Evolutionary conservation across 306 rosid species (phyloP).

Genomic region (Trifolium pratense): DNA sequence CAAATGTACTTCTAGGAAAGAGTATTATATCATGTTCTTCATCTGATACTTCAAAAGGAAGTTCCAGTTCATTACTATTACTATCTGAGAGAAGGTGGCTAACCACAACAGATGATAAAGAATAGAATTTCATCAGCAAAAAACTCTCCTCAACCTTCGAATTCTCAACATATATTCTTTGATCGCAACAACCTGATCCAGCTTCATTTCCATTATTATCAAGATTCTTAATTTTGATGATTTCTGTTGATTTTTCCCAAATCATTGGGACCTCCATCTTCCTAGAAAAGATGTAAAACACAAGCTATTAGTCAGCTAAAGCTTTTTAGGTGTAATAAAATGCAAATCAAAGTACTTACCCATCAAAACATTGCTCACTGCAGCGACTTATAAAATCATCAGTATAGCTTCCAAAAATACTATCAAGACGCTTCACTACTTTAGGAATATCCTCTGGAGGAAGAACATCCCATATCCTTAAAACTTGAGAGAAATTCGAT

Average conservation of each 20-base stretch:
- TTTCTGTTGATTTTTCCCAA: constrained; percentile 54
- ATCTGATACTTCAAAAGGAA: constrained; percentile 79
- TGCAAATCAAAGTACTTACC: constrained; percentile 47
- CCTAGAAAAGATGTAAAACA: constrained; percentile 39
- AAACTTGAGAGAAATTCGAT: constrained; percentile 51
- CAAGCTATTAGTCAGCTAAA: background rate
- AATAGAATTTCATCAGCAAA: constrained; percentile 78
- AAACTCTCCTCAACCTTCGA: constrained; percentile 82
- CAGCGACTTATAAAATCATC: constrained; percentile 61
- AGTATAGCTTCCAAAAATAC: constrained; percentile 60
- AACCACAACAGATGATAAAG: constrained; percentile 58
- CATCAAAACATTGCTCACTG: constrained; percentile 55
- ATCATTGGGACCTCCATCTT: constrained; percentile 59
- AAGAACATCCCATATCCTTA: constrained; percentile 77
- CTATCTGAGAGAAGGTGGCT: constrained; percentile 66
- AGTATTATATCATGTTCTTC: constrained; percentile 69
- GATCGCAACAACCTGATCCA: constrained; percentile 47
- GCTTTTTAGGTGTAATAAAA: background rate
- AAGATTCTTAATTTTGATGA: constrained; percentile 50
- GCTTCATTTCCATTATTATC: constrained; percentile 34
- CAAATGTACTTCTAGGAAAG: constrained; percentile 60
- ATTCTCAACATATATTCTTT: constrained; percentile 73
- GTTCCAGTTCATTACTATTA: constrained; percentile 60
- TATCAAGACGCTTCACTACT: constrained; percentile 60
- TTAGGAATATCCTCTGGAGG: constrained; percentile 63